Evolutionary conservation across 2,329 filamentous ascomycete genomes (phyloP), one percentile per base, ranked within the genome.

Genomic region (Lachnellula willkommii): DNA sequence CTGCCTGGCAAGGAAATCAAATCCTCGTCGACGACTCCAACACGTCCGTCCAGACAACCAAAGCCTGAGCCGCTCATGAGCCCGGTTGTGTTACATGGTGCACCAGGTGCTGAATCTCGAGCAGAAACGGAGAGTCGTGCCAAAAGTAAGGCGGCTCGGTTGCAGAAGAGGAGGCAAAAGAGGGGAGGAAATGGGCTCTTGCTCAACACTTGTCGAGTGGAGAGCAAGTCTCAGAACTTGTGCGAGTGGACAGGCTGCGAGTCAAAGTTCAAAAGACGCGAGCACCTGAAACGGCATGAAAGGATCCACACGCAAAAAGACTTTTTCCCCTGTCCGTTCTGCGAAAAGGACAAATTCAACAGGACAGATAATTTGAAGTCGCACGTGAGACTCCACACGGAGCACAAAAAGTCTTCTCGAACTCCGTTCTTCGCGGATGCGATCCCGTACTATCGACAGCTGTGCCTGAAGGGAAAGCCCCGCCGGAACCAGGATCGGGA

Each of bases 201-300:
- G 14, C 47, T 35, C 2, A n/a, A 42, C 15, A 61, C 57, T 17
- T 55, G 62, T 11, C 24, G 40, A 11, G 39, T 63, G 2, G 51
- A 63, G 50, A 71, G 71, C 50, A 69, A 73, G 65, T 69, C 76
- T 2, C 70, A 72, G 36, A 72, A 74, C 62, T 68, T 70, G 59
- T 73, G 75, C 67, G 69, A 70, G 42, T 70, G 72, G 47, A 69
- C 70, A 2, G 73, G 72, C 7, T 77, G 75, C 61, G 70, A 70
- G 53, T 72, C 72, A 7, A 71, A 71, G 5, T 79, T 79, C 64
- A 75, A 76, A 66, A 66, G 77, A 48, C 74, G 76, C 57, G 76
- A 79, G 59, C 76, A 78, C 55, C 65, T 78, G 17, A 77, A 77
- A 66, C 67, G 76, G 11, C 77, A 79, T 61, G 73, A 74, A 67